phyloP scores from a whole-genome alignment of 306 rosid species.

The Pyrus bretschneideri region DNA sequence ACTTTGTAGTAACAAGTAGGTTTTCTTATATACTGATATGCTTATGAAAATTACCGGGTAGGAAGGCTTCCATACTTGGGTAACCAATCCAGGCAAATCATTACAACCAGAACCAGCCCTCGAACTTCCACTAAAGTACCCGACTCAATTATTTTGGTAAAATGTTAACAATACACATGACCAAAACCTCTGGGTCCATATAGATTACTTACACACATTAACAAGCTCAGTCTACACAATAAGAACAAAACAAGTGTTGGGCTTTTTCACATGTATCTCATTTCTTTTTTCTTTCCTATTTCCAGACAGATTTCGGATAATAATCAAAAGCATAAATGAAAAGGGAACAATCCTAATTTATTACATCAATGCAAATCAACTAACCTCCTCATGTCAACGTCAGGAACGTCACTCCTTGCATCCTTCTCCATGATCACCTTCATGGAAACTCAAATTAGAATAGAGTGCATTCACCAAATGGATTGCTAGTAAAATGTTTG shows the following conservation, averaged over 20 bases:
- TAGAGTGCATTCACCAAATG: background rate
- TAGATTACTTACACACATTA: background rate
- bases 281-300: background rate
- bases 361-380: background rate
- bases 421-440: too few relatives aligned
- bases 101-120: background rate
- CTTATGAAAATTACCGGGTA: too few relatives aligned
- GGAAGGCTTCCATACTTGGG: too few relatives aligned
- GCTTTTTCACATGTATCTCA: background rate
- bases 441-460: too few relatives aligned
- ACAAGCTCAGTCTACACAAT: background rate
- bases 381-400: too few relatives aligned
- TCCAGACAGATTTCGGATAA: background rate
- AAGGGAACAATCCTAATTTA: background rate
- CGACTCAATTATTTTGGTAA: background rate
- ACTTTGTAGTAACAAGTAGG: too few relatives aligned
- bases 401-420: too few relatives aligned
- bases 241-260: background rate
- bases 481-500: background rate
- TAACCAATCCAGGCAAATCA: background rate
- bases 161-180: background rate
- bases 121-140: background rate
- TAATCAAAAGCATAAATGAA: background rate
- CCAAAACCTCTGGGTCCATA: background rate
- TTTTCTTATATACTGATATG: too few relatives aligned